These are phyloP conservation scores for Oropetium thomaeum DNA, from an alignment of 176 grass and related monocot genomes.

Conservation along the genomic window DNA sequence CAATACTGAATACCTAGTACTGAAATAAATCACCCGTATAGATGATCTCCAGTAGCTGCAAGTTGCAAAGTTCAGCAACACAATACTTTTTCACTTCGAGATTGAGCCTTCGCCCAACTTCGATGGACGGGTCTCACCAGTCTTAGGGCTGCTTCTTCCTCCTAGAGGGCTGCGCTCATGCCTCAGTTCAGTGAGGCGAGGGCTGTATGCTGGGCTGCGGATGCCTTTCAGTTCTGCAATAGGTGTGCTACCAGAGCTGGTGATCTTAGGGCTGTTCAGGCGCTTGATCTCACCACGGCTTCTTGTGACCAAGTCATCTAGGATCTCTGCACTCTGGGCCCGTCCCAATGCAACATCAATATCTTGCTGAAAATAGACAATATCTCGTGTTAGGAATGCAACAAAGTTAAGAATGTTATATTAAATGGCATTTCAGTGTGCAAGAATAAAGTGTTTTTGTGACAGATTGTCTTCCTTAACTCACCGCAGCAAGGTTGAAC, in stretches of 20 bases:
- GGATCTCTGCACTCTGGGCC: constrained; percentile 62
- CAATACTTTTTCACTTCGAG: constrained; percentile 30
- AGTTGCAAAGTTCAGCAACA: constrained; percentile 16
- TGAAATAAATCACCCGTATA: constrained; percentile 14
- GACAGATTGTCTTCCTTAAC: constrained; percentile 12
- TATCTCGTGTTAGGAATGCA: background rate
- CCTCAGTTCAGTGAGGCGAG: constrained; percentile 57
- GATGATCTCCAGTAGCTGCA: constrained; percentile 27
- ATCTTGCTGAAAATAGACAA: constrained; percentile 60
- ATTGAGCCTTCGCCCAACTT: constrained; percentile 43
- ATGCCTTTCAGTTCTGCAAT: constrained; percentile 59
- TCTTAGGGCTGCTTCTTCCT: constrained; percentile 52
- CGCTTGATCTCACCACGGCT: constrained; percentile 92
- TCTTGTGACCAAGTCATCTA: constrained; percentile 86
- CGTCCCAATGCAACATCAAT: constrained; percentile 43
- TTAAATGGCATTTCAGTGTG: background rate
- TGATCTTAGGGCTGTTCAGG: constrained; percentile 87
- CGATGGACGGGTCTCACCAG: constrained; percentile 17
- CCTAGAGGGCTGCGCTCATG: constrained; percentile 67
- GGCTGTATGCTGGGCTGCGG: constrained; percentile 77
- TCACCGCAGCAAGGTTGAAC: constrained; percentile 63
- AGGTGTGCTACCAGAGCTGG: constrained; percentile 82
- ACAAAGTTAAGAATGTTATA: background rate
- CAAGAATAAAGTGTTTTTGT: background rate
- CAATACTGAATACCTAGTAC: background rate